These are phyloP conservation scores for Sporisorium reilianum DNA, from an alignment of 1,284 basidiomycete species.

Conservation along the genomic window DNA sequence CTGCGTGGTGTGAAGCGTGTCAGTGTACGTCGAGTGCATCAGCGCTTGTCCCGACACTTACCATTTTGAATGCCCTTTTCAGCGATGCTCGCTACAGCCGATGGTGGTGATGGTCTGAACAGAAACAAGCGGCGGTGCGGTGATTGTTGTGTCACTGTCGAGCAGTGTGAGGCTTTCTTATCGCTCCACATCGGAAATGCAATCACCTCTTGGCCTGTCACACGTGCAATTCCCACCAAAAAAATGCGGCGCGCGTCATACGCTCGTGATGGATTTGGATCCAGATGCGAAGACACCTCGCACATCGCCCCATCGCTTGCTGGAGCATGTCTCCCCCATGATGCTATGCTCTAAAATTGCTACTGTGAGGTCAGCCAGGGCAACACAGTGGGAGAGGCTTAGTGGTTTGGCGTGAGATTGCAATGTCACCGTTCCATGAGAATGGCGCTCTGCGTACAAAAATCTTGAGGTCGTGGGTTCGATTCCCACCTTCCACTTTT, in stretches of 20 bases:
- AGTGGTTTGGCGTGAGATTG: conserved; percentile 64
- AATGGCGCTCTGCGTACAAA: conserved; percentile 22
- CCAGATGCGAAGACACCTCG: no score
- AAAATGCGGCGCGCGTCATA: no score
- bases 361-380: neutral
- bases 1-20: conserved; percentile 7
- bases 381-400: conserved; percentile 54
- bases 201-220: neutral
- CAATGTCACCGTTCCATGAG: conserved; percentile 43
- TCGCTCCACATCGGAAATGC: conserved; percentile 30
- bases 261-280: no score
- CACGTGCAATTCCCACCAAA: neutral
- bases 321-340: no score
- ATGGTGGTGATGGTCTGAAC: neutral
- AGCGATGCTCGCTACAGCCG: neutral
- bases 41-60: neutral
- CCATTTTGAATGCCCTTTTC: neutral
- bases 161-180: conserved; percentile 11
- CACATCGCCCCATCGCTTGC: no score
- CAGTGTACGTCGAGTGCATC: neutral
- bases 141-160: neutral
- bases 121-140: no score
- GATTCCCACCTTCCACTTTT: conserved; percentile 59
- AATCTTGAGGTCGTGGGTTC: conserved; percentile 60
- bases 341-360: no score